Base-by-base conservation (phyloP, 345 rosid species). In the Melaleuca alternifolia region DNA sequence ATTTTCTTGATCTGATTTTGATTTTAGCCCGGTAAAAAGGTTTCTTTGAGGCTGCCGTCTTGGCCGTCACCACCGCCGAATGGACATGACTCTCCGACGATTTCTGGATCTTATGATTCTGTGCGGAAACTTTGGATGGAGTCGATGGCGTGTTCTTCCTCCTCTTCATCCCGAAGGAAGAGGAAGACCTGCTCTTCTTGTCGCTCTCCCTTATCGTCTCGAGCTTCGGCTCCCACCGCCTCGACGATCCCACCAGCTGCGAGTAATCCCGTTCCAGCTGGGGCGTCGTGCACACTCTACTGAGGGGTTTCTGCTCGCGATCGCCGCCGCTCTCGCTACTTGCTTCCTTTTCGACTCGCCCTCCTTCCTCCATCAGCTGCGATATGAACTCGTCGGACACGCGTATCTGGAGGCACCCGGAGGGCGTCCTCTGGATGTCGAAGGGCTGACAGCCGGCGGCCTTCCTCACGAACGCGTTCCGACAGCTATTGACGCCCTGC, bases 181-280 rank as follows among this genome's bases (percentile, higher is more conserved):
- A 87, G 87, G 94, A 56, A 83, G 84, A 61, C 86, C 85, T 37
- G 11, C 83, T 24, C 83, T 37, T 77, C 84, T 87, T 91, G 92
- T 88, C 90, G 56, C 83, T 90, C 91, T 96, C 99, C 33, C 44
- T 89, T 33, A 96, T 95, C 1, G 97, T 93, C 88, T 95, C 99
- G 51, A 96, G 92, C 94, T 95, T 95, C 1, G 99, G 99, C 61
- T 93, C 93, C 99, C 99, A 96, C 57, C 83, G 92, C 11, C 94
- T 89, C 30, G 92, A 88, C 82, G 91, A 92, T 33, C 91, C 98
- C 8, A 95, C 98, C 11, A 95, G 90, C 90, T 86, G 91, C 21
- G 88, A 65, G 87, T 95, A 96, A 30, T 95, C 96, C 77, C 90
- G 94, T 91, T 93, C 92, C 85, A 96, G 87, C 90, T 92, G 92